These are phyloP conservation scores for Fomes fomentarius DNA, from an alignment of 1,284 basidiomycete species.

Conservation along the genomic window DNA sequence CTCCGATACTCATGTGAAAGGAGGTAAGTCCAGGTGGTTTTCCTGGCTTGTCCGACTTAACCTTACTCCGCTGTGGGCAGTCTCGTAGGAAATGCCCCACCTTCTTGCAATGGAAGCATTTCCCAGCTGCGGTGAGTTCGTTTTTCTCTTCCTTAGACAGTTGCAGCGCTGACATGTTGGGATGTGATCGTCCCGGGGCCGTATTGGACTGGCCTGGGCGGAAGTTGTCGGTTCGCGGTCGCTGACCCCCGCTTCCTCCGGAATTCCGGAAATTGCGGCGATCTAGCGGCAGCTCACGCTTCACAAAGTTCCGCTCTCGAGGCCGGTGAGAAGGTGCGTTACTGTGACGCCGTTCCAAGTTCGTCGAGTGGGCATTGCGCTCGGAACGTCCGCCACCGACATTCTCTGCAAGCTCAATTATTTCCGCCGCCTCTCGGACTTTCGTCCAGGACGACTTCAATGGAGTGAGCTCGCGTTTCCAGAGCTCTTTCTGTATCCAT, in stretches of 20 bases:
- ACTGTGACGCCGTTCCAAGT: background rate
- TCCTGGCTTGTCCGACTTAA: constrained; percentile 7
- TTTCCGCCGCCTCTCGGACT: constrained; percentile 13
- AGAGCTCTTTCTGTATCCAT: constrained; percentile 35
- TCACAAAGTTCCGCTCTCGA: no score
- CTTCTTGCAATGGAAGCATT: constrained; percentile 21
- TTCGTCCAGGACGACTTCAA: constrained; percentile 9
- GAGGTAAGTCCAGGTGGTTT: constrained; percentile 15
- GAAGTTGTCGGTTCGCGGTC: background rate
- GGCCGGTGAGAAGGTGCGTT: background rate
- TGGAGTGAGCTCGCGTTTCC: constrained; percentile 33
- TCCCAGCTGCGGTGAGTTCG: constrained; percentile 10
- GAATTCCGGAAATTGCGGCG: no score
- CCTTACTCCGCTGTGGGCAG: constrained; percentile 6
- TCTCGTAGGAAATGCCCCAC: constrained; percentile 15
- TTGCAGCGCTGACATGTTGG: background rate
- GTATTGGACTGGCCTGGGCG: background rate
- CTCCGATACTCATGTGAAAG: background rate
- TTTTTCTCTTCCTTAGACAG: constrained; percentile 7
- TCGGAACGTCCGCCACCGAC: background rate
- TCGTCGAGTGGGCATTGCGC: no score
- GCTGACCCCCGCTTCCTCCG: no score
- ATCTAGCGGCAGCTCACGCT: no score
- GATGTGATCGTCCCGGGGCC: background rate
- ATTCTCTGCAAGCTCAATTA: constrained; percentile 17